A percentile compares a stretch with the other conserved stretches of the same genome.
Conservation (phyloP, 345 rosid species). For the Melaleuca quinquenervia region DNA sequence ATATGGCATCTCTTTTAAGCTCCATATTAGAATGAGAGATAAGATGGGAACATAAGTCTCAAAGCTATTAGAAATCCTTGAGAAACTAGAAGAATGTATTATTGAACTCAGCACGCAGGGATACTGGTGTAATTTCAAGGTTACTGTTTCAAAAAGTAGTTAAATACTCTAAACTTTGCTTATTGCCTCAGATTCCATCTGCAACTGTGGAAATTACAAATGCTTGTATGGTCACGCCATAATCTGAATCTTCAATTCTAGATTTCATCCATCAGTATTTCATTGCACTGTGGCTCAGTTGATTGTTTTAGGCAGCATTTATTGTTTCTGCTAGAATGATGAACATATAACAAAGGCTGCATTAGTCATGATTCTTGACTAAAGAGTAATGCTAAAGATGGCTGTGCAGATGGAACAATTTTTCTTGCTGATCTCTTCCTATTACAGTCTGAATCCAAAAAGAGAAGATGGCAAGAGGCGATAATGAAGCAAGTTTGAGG, state of each 20-base stretch:
- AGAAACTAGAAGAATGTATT: neutral
- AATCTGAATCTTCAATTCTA: neutral
- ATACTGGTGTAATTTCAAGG: neutral
- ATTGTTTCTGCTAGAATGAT: neutral
- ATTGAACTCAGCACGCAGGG: neutral
- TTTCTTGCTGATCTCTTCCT: neutral
- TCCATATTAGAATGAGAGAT: neutral
- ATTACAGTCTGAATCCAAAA: neutral
- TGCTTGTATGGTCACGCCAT: neutral
- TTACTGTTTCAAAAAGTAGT: neutral
- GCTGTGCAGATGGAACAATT: neutral
- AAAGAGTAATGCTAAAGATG: neutral
- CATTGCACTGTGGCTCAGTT: neutral
- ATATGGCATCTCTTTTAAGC: neutral
- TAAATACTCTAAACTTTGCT: neutral
- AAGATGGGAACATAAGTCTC: neutral
- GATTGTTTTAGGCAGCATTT: neutral
- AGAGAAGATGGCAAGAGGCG: neutral
- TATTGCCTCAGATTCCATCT: neutral
- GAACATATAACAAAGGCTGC: neutral
- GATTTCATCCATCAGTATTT: neutral
- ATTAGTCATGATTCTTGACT: neutral
- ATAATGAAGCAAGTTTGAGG: neutral
- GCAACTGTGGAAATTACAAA: neutral
- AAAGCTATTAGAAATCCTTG: neutral